These are phyloP conservation scores for Pythium aristosporum DNA, from an alignment of 352 stramenopile species.

Conservation along the genomic window DNA sequence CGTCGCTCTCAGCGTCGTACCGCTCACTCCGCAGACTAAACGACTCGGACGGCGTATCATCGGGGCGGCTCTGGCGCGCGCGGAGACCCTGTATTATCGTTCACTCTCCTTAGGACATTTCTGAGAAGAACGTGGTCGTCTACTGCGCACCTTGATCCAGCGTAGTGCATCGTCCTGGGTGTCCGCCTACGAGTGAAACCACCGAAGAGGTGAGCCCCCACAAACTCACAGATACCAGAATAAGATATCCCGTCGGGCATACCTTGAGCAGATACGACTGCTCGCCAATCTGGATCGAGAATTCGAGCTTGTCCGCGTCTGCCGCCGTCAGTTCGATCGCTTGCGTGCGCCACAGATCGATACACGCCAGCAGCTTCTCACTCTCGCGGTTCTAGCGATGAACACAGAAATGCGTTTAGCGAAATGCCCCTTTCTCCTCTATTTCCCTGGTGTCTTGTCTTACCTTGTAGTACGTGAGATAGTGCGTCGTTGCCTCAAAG, in stretches of 20 bases:
- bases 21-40: slow-evolving; percentile 82
- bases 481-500: slow-evolving; percentile 98
- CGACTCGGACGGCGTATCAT: slow-evolving; percentile 71
- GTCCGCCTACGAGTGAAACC: slow-evolving; percentile 39
- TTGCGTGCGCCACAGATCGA: slow-evolving; percentile 85
- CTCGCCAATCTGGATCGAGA: slow-evolving; percentile 84
- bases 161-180: slow-evolving; percentile 59
- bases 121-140: not conserved
- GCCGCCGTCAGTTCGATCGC: slow-evolving; percentile 65
- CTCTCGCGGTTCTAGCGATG: slow-evolving; percentile 68
- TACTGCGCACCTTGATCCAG: slow-evolving; percentile 49
- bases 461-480: slow-evolving; percentile 99
- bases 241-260: not conserved
- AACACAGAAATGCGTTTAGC: not conserved
- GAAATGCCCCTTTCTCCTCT: not conserved
- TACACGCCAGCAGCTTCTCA: slow-evolving; percentile 86
- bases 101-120: too few species aligned
- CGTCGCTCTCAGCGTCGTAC: slow-evolving; percentile 82
- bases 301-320: slow-evolving; percentile 67
- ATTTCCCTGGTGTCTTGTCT: not conserved
- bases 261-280: slow-evolving; percentile 86
- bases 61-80: slow-evolving; percentile 65
- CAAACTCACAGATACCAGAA: not conserved
- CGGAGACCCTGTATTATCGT: slow-evolving; percentile 47
- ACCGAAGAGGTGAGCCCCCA: not conserved